Conservation (phyloP, 1,284 basidiomycete species). For the Fistulinella cinereoalba region DNA sequence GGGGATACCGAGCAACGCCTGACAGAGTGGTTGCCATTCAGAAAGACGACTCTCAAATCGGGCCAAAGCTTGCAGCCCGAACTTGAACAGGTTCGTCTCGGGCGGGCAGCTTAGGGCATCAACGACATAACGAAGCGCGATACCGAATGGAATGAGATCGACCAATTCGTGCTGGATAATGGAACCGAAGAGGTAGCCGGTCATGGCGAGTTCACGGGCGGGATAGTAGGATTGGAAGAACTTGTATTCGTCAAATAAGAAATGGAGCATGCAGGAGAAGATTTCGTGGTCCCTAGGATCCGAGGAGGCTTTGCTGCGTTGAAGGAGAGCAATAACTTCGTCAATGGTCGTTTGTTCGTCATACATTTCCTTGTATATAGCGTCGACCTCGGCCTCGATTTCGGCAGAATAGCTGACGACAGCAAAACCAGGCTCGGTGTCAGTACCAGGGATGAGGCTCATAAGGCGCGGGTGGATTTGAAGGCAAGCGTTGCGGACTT, state of each 20-base stretch:
- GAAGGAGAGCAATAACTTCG: slow-evolving; percentile 86
- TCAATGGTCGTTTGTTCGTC: slow-evolving; percentile 92
- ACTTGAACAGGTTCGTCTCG: slow-evolving; percentile 93
- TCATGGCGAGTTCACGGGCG: slow-evolving; percentile 91
- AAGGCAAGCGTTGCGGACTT: slow-evolving; percentile 90
- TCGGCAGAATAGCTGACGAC: slow-evolving; percentile 88
- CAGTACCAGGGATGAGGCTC: slow-evolving; percentile 87
- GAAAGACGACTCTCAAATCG: slow-evolving; percentile 86
- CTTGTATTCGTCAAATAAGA: slow-evolving; percentile 99
- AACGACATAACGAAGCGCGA: slow-evolving; percentile 95
- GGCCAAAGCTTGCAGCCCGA: slow-evolving; percentile 88
- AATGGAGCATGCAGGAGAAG: slow-evolving; percentile 98
- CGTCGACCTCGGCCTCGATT: slow-evolving; percentile 91
- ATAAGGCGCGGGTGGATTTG: slow-evolving; percentile 97
- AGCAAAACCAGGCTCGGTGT: slow-evolving; percentile 88
- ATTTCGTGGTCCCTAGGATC: slow-evolving; percentile 90
- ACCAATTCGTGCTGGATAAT: slow-evolving; percentile 94
- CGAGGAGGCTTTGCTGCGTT: slow-evolving; percentile 80
- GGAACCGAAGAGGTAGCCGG: slow-evolving; percentile 94
- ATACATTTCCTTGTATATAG: slow-evolving; percentile 98
- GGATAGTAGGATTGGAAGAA: slow-evolving; percentile 98
- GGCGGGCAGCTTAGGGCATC: slow-evolving; percentile 90
- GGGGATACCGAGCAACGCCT: slow-evolving; percentile 85
- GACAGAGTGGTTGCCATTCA: slow-evolving; percentile 94
- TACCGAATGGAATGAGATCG: slow-evolving; percentile 93